phyloP scores from a whole-genome alignment of 768 basidiomycete genomes.

The Tricholoma bakamatsutake region DNA sequence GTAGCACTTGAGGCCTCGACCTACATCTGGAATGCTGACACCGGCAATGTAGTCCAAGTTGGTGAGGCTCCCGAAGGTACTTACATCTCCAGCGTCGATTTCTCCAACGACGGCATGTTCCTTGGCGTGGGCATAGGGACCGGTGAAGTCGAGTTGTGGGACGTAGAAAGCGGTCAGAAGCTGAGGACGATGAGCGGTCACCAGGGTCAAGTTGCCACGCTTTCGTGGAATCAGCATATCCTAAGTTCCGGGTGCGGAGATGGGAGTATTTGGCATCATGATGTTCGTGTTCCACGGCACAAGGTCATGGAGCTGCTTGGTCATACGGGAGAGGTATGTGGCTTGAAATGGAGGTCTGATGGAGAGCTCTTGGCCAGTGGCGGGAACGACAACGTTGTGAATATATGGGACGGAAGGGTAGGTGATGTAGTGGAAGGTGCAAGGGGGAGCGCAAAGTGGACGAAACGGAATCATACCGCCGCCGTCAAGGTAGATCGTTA shows the following conservation, averaged over 20 bases:
- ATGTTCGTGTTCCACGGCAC: conserved; percentile 83
- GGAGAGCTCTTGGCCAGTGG: conserved; percentile 91
- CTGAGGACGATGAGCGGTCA: conserved; percentile 91
- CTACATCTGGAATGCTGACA: conserved; percentile 93
- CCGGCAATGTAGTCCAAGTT: conserved; percentile 74
- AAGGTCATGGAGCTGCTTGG: conserved; percentile 88
- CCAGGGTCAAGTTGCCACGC: conserved; percentile 71
- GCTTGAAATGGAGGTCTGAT: conserved; percentile 82
- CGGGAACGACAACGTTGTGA: conserved; percentile 97
- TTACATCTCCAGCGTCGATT: conserved; percentile 73
- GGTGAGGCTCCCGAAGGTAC: conserved; percentile 71
- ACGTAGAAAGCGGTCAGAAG: conserved; percentile 70
- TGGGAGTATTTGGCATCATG: conserved; percentile 95
- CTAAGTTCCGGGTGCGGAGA: conserved; percentile 87
- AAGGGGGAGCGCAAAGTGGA: conserved; percentile 74
- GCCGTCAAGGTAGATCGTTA: conserved; percentile 59
- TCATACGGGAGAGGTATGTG: conserved; percentile 91
- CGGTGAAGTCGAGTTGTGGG: conserved; percentile 95
- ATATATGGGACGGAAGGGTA: conserved; percentile 90
- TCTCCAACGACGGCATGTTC: conserved; percentile 75
- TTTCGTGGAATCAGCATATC: conserved; percentile 86
- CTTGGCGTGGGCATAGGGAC: conserved; percentile 75
- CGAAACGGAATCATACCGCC: conserved; percentile 86
- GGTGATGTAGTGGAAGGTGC: conserved; percentile 48
- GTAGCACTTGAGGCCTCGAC: conserved; percentile 84